Base-by-base conservation (phyloP, 208 protist species). In the Porcisia deanei region DNA sequence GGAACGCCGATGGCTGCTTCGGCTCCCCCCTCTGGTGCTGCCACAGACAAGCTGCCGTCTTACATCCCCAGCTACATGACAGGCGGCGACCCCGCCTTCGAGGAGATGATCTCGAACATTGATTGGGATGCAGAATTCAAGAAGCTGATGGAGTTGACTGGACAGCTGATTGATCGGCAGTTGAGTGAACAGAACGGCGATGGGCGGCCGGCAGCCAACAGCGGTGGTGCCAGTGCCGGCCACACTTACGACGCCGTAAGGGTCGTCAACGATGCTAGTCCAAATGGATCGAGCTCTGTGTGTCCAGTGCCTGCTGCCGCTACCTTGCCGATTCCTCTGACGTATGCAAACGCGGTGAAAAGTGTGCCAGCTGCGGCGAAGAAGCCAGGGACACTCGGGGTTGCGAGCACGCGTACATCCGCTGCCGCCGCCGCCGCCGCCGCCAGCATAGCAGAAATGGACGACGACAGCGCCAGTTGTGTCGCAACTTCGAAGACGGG, bases 111-210 rank as follows among this genome's bases (percentile, higher is more conserved):
- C 30, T 34, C 74, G 12, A 79, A 67, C 47, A 87, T 91, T 37
- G 86, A 96, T 73, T 96, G 91, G 91, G 74, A 72, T 9, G 87
- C 87, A 18, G 89, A 94, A 80, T 96, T 91, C 70, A 79, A 87
- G 65, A 79, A 87, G 43, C 81, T 96, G 57, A 92, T 96, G 91
- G 76, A 80, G 45, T 81, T 94, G 55, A 96, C 91, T 18, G 82
- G 78, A 22, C 78, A 93, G 67, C 71, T 93, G 65, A 88, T 96
- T 60, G 81, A 91, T 30, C 77, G 81, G 47, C 91, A 96, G 75
- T 76, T 90, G 18, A 80, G 78, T 69, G 81, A 77, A 25, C 82
- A 80, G 47, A 63, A 68, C n/a, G 82, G 88, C n/a, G 81, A 83
- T 63, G 78, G 83, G 54, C 37, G 61, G 20, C 37, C 63, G 10